Evolutionary conservation across 2,329 filamentous ascomycete genomes (phyloP).

Genomic region (Pseudovirgaria hyperparasitica): DNA sequence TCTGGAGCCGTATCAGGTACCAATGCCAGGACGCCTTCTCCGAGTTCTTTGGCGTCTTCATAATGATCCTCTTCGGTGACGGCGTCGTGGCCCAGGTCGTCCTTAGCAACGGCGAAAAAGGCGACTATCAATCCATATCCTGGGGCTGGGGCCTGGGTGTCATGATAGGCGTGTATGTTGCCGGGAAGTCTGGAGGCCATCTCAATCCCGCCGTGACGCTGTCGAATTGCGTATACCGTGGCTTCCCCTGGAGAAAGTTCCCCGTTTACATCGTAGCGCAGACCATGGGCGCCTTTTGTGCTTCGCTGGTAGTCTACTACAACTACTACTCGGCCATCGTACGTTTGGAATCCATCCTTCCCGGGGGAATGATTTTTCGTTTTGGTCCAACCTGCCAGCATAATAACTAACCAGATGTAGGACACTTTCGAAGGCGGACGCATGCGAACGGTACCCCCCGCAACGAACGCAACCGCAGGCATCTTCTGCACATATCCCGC

Average conservation of each 20-base stretch:
- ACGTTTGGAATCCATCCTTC: neutral
- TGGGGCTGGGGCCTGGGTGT: conserved; percentile 41
- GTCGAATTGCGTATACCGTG: conserved; percentile 38
- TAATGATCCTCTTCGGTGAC: conserved; percentile 56
- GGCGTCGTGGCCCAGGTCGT: conserved; percentile 59
- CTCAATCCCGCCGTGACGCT: conserved; percentile 36
- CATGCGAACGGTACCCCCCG: conserved; percentile 20
- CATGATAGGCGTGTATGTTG: conserved; percentile 38
- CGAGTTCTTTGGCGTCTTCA: conserved; percentile 57
- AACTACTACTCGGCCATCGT: conserved; percentile 27
- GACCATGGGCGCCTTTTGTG: conserved; percentile 39
- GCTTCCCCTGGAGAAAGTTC: conserved; percentile 43
- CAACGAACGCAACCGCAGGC: conserved; percentile 45
- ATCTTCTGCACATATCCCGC: conserved; percentile 60
- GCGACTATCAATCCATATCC: conserved; percentile 16
- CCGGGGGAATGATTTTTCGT: too few relatives aligned
- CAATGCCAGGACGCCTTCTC: conserved; percentile 46
- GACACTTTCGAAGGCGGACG: conserved; percentile 44
- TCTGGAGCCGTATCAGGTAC: conserved; percentile 43
- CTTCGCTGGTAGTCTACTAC: conserved; percentile 33
- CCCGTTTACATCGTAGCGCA: conserved; percentile 39
- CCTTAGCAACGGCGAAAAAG: conserved; percentile 24
- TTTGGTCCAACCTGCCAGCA: conserved; percentile 1
- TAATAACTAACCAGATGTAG: conserved; percentile 35
- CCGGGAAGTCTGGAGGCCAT: conserved; percentile 35